phyloP scores from a whole-genome alignment of 495 filamentous ascomycete species.

The Penicillium canariense region DNA sequence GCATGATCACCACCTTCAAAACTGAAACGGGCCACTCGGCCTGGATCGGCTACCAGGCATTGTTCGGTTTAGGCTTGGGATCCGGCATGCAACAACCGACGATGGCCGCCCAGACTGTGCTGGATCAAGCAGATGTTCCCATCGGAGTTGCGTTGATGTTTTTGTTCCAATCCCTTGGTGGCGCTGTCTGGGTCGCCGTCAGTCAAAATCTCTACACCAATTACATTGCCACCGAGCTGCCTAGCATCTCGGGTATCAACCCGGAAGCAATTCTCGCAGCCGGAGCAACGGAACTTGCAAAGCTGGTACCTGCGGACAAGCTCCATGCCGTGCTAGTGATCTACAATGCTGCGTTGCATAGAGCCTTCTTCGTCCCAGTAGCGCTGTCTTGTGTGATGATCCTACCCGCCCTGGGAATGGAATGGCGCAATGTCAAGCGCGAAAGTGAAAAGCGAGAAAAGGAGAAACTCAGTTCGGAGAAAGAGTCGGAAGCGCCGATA shows the following conservation, averaged over 20 bases:
- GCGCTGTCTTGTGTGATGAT: slow-evolving; percentile 44
- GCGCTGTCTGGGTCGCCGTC: slow-evolving; percentile 61
- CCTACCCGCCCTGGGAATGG: slow-evolving; percentile 52
- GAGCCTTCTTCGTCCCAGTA: slow-evolving; percentile 52
- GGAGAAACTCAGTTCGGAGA: neutral
- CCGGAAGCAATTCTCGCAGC: slow-evolving; percentile 23
- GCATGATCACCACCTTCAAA: slow-evolving; percentile 61
- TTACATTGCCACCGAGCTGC: slow-evolving; percentile 43
- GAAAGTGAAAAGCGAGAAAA: slow-evolving; percentile 6
- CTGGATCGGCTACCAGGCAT: slow-evolving; percentile 70
- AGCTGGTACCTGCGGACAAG: slow-evolving; percentile 43
- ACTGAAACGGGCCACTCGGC: slow-evolving; percentile 44
- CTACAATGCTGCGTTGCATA: slow-evolving; percentile 58
- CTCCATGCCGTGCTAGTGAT: slow-evolving; percentile 40
- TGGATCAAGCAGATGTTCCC: slow-evolving; percentile 55
- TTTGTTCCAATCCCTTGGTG: slow-evolving; percentile 65
- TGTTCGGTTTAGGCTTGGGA: slow-evolving; percentile 71
- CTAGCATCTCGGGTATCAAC: slow-evolving; percentile 43
- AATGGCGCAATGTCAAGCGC: slow-evolving; percentile 61
- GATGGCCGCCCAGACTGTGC: slow-evolving; percentile 62
- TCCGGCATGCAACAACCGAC: slow-evolving; percentile 67
- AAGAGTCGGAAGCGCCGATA: neutral
- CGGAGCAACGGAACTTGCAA: slow-evolving; percentile 16
- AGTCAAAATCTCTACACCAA: slow-evolving; percentile 58
- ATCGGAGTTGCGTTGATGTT: slow-evolving; percentile 64